Conservation (phyloP, 768 basidiomycete species). For the Pisolithus orientalis region DNA sequence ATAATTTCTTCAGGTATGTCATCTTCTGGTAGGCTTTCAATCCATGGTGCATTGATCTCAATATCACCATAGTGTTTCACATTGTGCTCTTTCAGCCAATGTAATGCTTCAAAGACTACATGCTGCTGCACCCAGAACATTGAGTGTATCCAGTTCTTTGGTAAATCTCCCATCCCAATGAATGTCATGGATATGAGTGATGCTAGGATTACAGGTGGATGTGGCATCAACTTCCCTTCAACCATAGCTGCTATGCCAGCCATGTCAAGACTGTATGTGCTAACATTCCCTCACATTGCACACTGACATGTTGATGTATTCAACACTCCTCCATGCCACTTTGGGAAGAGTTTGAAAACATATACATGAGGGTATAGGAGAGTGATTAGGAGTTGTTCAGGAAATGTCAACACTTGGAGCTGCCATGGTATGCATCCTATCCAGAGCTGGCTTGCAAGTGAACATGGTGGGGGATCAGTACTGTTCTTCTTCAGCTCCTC, state of each 20-base stretch:
- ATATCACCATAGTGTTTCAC: too few species aligned
- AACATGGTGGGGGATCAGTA: conserved; percentile 4
- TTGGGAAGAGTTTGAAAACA: not conserved
- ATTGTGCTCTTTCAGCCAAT: too few species aligned
- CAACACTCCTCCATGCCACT: not conserved
- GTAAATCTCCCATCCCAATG: too few species aligned
- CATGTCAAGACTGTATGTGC: conserved; percentile 22
- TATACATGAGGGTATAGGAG: conserved; percentile 20
- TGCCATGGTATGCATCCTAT: conserved; percentile 27
- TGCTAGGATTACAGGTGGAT: conserved; percentile 19
- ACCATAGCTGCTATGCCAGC: conserved; percentile 29
- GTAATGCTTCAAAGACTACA: too few species aligned
- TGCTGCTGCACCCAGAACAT: too few species aligned
- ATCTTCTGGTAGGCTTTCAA: too few species aligned
- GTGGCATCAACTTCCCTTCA: conserved; percentile 30
- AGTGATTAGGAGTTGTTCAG: conserved; percentile 33
- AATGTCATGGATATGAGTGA: conserved; percentile 18
- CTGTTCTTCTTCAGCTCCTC: not conserved
- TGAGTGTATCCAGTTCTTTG: too few species aligned
- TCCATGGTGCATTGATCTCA: too few species aligned
- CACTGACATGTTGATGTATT: not conserved
- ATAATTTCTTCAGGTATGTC: too few species aligned
- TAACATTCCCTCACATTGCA: not conserved
- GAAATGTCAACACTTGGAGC: conserved; percentile 25
- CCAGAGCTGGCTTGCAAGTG: conserved; percentile 34